Base-by-base conservation (phyloP, 108 stramenopile species). In the Chaetoceros muelleri region DNA sequence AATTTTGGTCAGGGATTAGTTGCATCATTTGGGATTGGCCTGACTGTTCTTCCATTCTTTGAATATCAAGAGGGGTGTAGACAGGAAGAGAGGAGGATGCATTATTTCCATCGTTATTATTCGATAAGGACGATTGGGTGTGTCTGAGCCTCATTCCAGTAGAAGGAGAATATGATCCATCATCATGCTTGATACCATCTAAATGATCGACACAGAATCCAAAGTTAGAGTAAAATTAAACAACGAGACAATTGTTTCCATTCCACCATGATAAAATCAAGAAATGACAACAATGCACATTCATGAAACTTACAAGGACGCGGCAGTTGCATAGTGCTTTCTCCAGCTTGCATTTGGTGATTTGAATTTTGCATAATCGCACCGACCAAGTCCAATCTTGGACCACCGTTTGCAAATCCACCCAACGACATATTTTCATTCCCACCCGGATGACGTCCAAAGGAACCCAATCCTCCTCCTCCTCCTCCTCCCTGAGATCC, bases 1-100 rank as follows among this genome's bases (percentile, higher is more conserved):
- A 93, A 52, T 84, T 69, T 67, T 87, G 84, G 57, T 85, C 90
- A 26, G 90, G 90, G 57, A 93, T 93, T 23, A 93, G 71, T 62
- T 87, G 86, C 71, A 78, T 79, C 69, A 73, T 69, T 61, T 72
- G 70, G 47, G 70, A 71, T 51, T 70, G 66, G 16, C 84, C 86
- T 0, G 68, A 66, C 50, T 77, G 76, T 52, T 81, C 71, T 78
- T 93, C 90, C 90, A 87, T 87, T 40, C 76, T 74, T 61, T 85
- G 84, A 64, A 93, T 86, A 47, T 93, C 90, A 45, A 84, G 68
- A 27, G 90, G 90, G 24, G 85, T 88, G 13, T 40, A 40, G 13
- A 40, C 34, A 10, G 34, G 34, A 45, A 93, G 57, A 1, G 83
- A 78, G 60, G 24, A 51, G 22, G 28, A 31, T 56, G 21, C 69